Evolutionary conservation across 139 green algal species (phyloP).

Genomic region (Chlamydomonas schloesseri): DNA sequence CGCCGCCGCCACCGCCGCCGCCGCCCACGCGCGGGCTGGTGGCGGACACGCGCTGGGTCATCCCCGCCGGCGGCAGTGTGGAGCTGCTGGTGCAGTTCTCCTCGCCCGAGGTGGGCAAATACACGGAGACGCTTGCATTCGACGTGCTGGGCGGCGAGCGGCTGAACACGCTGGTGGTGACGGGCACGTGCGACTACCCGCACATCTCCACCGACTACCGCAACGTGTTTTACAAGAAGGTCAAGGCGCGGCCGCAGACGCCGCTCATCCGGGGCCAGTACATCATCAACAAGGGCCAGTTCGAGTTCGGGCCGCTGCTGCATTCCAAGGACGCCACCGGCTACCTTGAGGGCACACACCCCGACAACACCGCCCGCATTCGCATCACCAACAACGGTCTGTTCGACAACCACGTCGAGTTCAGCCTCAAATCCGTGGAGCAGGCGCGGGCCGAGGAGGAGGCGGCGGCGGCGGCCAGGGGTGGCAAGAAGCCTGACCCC

Average conservation of each 20-base stretch:
- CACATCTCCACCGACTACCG: slow-evolving; percentile 74
- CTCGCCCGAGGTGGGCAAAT: slow-evolving; percentile 43
- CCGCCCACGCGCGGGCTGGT: neutral
- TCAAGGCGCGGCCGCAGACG: slow-evolving; percentile 64
- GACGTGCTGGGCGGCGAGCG: slow-evolving; percentile 71
- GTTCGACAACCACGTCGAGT: slow-evolving; percentile 74
- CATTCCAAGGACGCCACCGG: slow-evolving; percentile 57
- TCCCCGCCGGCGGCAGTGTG: slow-evolving; percentile 60
- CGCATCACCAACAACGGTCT: slow-evolving; percentile 87
- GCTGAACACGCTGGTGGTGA: slow-evolving; percentile 54
- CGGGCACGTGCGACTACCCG: slow-evolving; percentile 75
- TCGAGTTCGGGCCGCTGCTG: slow-evolving; percentile 88
- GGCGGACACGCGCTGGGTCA: slow-evolving; percentile 68
- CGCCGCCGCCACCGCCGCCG: slow-evolving; percentile 32
- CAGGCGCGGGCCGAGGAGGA: slow-evolving; percentile 16
- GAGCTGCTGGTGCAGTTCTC: slow-evolving; percentile 74
- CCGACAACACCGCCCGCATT: slow-evolving; percentile 73
- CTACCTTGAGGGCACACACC: slow-evolving; percentile 59
- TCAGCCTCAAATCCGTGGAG: slow-evolving; percentile 66
- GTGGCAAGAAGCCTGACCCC: slow-evolving; percentile 30
- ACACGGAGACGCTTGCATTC: slow-evolving; percentile 75
- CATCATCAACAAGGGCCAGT: slow-evolving; percentile 69
- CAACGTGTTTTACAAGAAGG: slow-evolving; percentile 79
- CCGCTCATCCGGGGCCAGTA: slow-evolving; percentile 71
- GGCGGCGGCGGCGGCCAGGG: slow-evolving; percentile 3